phyloP scores from a whole-genome alignment of 192 early-diverging fungal species.

The Umbelopsis sp. region DNA sequence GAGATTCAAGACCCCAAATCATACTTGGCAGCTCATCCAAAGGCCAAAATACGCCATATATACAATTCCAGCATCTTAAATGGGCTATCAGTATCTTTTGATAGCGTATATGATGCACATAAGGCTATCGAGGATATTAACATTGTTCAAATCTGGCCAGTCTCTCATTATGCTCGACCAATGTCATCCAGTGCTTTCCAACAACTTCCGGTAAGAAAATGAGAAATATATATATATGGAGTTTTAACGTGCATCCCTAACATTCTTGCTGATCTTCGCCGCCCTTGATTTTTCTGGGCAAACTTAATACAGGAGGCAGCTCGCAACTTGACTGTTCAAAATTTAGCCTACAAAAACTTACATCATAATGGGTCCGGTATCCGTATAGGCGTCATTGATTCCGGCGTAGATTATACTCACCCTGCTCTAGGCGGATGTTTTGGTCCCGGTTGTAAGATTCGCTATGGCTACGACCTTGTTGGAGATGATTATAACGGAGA shows the following conservation, averaged over 20 bases:
- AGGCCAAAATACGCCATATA: neutral
- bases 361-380: constrained; percentile 61
- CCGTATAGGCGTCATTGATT: constrained; percentile 71
- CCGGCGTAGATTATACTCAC: constrained; percentile 60
- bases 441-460: constrained; percentile 57
- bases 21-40: neutral
- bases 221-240: neutral
- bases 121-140: constrained; percentile 4
- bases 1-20: neutral
- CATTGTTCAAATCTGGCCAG: constrained; percentile 31
- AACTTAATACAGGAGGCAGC: constrained; percentile 25
- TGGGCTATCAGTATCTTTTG: constrained; percentile 26
- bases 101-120: constrained; percentile 8
- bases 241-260: neutral
- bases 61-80: constrained; percentile 26
- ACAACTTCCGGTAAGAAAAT: neutral
- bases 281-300: neutral
- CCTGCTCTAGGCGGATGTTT: constrained; percentile 68
- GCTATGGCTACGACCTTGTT: constrained; percentile 67
- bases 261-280: constrained; percentile 3
- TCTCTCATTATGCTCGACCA: constrained; percentile 24
- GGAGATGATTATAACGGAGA: constrained; percentile 55
- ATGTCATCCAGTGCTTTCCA: neutral
- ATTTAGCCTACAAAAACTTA: constrained; percentile 49
- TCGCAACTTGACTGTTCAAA: constrained; percentile 54